These are phyloP conservation scores for Salix purpurea DNA, from an alignment of 345 rosid species.

Conservation along the genomic window DNA sequence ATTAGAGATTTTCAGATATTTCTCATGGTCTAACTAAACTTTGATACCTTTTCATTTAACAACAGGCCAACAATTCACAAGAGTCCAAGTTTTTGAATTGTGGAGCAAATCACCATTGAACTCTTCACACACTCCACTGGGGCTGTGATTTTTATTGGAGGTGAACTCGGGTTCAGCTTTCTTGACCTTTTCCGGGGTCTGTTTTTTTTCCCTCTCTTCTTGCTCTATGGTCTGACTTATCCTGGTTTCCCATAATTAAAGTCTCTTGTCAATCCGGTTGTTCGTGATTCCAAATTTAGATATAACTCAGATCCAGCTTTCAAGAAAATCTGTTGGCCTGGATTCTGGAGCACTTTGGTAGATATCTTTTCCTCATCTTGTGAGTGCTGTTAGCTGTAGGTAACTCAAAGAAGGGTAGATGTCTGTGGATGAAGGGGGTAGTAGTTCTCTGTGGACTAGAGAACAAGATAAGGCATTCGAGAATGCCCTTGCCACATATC, in stretches of 20 bases:
- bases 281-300: slow-evolving; percentile 17
- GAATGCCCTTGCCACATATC: background rate
- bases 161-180: slow-evolving; percentile 35
- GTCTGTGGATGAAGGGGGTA: slow-evolving; percentile 54
- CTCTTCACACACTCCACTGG: slow-evolving; percentile 34
- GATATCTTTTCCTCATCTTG: slow-evolving; percentile 20
- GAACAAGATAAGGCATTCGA: background rate
- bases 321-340: slow-evolving; percentile 20
- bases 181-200: slow-evolving; percentile 29
- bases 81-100: slow-evolving; percentile 41
- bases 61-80: slow-evolving; percentile 47
- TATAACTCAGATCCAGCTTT: slow-evolving; percentile 29
- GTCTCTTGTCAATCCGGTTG: slow-evolving; percentile 17
- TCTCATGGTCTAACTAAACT: slow-evolving; percentile 46
- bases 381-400: slow-evolving; percentile 15
- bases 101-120: slow-evolving; percentile 46
- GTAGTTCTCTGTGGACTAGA: slow-evolving; percentile 43
- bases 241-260: slow-evolving; percentile 13
- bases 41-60: slow-evolving; percentile 34
- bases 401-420: slow-evolving; percentile 21
- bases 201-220: slow-evolving; percentile 15
- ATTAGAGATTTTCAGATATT: slow-evolving; percentile 46
- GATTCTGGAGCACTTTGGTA: slow-evolving; percentile 16
- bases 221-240: slow-evolving; percentile 19
- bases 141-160: slow-evolving; percentile 32